Evolutionary conservation across 169 alveolate species (phyloP), one percentile per base, ranked within the genome.

Genomic region (Sarcocystis neurona): DNA sequence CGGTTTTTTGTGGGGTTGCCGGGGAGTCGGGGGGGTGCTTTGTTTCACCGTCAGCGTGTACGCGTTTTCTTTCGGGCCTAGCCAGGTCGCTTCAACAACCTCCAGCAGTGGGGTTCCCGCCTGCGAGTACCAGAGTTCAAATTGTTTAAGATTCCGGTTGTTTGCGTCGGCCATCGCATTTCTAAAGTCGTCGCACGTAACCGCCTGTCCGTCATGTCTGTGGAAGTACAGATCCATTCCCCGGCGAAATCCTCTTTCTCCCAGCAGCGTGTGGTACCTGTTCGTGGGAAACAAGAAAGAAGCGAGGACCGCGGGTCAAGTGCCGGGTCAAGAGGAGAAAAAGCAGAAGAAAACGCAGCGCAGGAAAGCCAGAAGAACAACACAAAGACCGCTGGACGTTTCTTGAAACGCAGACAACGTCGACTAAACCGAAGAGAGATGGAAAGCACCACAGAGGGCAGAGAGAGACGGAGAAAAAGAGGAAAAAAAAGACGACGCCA

Each of bases 131-230:
- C 99, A 97, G 48, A 96, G 93, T 84, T 96, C 97, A 85, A 96
- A 96, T 92, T 96, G 98, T 41, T 96, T 89, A 48, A 97, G 84
- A 84, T 96, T 96, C n/a, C 89, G 91, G 68, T 89, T 85, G 58
- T 93, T 96, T 43, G 96, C 97, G 48, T 94, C 97, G 32, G 95
- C 97, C 99, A 97, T 97, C 46, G 99, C 98, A 18, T 77, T 91
- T 39, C 98, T 93, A 92, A 97, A 97, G 94, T 97, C 99, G 90
- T 97, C 98, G 88, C 99, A 97, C 30, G 99, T 96, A 50, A 96
- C 99, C 18, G 98, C 98, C 79, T 94, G 92, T 23, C 97, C 95
- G 93, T 97, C 99, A 89, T 96, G 97, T 53, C 97, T 95, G 90
- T 95, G 91, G 91, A 97, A 95, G 91, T 97, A 97, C 70, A 96